Base-by-base conservation (phyloP, 2,329 filamentous ascomycete species). In the Aulographum hederae region DNA sequence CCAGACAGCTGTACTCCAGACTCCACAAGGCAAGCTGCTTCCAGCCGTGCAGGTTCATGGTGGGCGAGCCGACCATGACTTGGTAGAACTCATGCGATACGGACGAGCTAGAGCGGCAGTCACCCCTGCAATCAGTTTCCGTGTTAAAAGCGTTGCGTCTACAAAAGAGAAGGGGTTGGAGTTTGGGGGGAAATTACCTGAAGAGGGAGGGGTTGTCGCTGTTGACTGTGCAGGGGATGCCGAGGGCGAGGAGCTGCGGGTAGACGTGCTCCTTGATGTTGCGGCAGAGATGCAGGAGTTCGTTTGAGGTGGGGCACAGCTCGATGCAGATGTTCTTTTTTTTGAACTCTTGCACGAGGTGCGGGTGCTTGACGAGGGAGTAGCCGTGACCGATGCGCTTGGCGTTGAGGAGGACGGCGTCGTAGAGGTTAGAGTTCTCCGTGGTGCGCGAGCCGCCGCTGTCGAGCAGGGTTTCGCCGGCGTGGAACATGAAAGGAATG, bases 11-110 rank as follows among this genome's bases (percentile, higher is more conserved):
- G 38, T 60, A 57, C 19, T 59, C 45, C 3, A 62, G 39, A 33
- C 58, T 61, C 58, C 58, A 62, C 20, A 50, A 40, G 3, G 52
- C 57, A 0, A 62, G 53, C 49, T 81, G 75, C 45, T 75, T 74
- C 72, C 76, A 78, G 27, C 76, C 76, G 38, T 68, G 68, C 0
- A 84, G 50, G 13, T 62, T 67, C 63, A 82, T 78, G 35, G 69
- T 63, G 10, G 63, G 58, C 28, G 69, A 70, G 30, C 77, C 78
- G 5, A 78, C 64, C 60, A 82, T 70, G 36, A 74, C 63, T 45
- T 84, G 78, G 46, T 81, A 82, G 45, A 82, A 81, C 44, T 84
- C 78, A 40, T 81, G 74, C 1, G 73, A 75, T 27, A 82, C 60
- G 2, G 71, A 71, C 11, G 76, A 79, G 39, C 73, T 78, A 35